These are phyloP conservation scores for Sherardia arvensis DNA, from an alignment of 257 asterid genomes.

Conservation along the genomic window DNA sequence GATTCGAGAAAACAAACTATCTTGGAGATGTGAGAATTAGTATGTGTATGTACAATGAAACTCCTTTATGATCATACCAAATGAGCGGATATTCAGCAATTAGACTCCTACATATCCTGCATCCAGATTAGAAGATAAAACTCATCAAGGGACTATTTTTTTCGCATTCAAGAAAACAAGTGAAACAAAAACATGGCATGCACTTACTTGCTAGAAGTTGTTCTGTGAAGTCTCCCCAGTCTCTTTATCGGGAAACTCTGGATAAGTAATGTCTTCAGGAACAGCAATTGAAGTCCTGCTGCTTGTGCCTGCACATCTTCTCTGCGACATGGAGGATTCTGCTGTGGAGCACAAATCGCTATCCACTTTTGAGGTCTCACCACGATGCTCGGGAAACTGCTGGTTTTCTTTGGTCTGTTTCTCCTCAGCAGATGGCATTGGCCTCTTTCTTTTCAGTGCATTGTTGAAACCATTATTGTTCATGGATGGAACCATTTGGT, in stretches of 20 bases:
- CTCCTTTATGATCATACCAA: neutral
- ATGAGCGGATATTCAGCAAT: slow-evolving; percentile 6
- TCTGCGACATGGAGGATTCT: slow-evolving; percentile 53
- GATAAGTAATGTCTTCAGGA: slow-evolving; percentile 32
- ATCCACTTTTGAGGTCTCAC: slow-evolving; percentile 23
- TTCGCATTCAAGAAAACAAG: neutral
- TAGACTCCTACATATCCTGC: slow-evolving; percentile 11
- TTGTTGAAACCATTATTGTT: slow-evolving; percentile 16
- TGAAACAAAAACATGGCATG: neutral
- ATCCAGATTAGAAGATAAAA: neutral
- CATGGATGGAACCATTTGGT: slow-evolving; percentile 79
- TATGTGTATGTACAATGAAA: slow-evolving; percentile 1
- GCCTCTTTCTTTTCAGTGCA: slow-evolving; percentile 35
- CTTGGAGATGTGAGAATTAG: neutral
- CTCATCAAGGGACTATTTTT: neutral
- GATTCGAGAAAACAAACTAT: neutral
- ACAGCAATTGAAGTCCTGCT: slow-evolving; percentile 39
- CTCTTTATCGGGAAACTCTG: slow-evolving; percentile 28
- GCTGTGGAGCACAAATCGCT: slow-evolving; percentile 81
- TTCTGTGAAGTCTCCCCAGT: slow-evolving; percentile 32
- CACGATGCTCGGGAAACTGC: slow-evolving; percentile 17
- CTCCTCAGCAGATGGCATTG: slow-evolving; percentile 27
- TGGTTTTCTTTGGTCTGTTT: slow-evolving; percentile 16
- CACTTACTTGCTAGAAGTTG: slow-evolving; percentile 25
- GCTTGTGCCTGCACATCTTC: slow-evolving; percentile 26